Percentiles rank a stretch among this genome's conserved stretches.
Evolutionary conservation across 1,284 basidiomycete genomes (phyloP).

Genomic region (Rhizoctonia solani): DNA sequence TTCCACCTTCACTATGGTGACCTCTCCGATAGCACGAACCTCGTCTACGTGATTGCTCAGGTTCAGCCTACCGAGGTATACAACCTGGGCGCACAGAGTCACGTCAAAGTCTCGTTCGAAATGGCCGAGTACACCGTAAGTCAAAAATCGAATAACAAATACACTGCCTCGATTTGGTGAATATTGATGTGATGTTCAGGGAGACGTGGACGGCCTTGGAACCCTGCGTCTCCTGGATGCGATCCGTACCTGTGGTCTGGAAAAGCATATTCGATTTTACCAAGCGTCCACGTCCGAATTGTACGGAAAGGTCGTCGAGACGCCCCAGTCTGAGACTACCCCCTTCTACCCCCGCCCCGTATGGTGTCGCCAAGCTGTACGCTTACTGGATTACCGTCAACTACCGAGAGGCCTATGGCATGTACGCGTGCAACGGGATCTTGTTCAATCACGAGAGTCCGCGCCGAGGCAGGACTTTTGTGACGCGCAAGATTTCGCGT

Average conservation of each 20-base stretch:
- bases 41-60: constrained; percentile 89
- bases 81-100: constrained; percentile 94
- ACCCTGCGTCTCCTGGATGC: constrained; percentile 91
- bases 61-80: constrained; percentile 92
- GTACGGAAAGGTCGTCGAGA: constrained; percentile 90
- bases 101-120: constrained; percentile 96
- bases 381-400: constrained; percentile 89
- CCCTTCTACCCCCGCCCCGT: constrained; percentile 94
- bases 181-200: constrained; percentile 44
- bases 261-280: constrained; percentile 86
- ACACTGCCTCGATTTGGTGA: not conserved
- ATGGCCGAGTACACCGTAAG: constrained; percentile 88
- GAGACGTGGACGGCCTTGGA: constrained; percentile 88
- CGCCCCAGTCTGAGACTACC: constrained; percentile 87
- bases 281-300: constrained; percentile 93
- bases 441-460: constrained; percentile 95
- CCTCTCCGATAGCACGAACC: constrained; percentile 88
- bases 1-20: constrained; percentile 92
- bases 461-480: constrained; percentile 86
- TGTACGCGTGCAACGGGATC: constrained; percentile 91
- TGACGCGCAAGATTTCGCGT: constrained; percentile 88
- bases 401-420: constrained; percentile 89
- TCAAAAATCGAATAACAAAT: not conserved
- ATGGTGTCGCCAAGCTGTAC: constrained; percentile 89
- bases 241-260: constrained; percentile 86